phyloP scores from a whole-genome alignment of 805 yeast genomes.

The Candida pseudoglaebosa region DNA sequence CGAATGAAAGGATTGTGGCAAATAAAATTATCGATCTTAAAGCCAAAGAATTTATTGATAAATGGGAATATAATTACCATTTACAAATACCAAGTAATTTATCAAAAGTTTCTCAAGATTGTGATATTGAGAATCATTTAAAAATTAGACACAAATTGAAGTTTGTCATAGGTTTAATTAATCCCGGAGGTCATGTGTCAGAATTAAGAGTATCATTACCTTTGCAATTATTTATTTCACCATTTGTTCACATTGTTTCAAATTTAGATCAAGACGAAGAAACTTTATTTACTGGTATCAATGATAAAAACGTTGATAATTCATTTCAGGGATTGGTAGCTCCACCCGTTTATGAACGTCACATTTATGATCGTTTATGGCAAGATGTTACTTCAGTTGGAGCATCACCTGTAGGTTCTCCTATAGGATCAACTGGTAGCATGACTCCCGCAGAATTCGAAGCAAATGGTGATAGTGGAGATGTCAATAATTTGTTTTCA shows the following conservation, averaged over 20 bases:
- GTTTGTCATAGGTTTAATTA: constrained; percentile 70
- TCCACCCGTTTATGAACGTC: constrained; percentile 82
- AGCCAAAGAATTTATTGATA: constrained; percentile 44
- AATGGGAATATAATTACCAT: constrained; percentile 68
- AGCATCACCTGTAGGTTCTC: constrained; percentile 47
- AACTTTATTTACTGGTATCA: constrained; percentile 24
- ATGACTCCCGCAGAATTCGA: neutral
- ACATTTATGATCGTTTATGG: constrained; percentile 78
- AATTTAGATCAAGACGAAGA: constrained; percentile 30
- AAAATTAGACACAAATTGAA: constrained; percentile 88
- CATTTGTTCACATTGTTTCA: constrained; percentile 72
- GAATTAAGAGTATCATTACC: constrained; percentile 91
- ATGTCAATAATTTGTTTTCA: constrained; percentile 21
- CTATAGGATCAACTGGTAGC: constrained; percentile 30
- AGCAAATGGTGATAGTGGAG: constrained; percentile 11
- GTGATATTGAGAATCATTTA: constrained; percentile 61
- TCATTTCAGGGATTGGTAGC: constrained; percentile 52
- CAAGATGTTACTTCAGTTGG: constrained; percentile 54
- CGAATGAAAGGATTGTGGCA: constrained; percentile 58
- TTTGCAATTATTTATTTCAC: constrained; percentile 66
- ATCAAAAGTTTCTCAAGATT: constrained; percentile 81
- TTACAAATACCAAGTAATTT: constrained; percentile 70
- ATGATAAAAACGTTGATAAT: constrained; percentile 22
- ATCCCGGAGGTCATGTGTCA: constrained; percentile 90
- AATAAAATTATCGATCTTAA: constrained; percentile 41